Evolutionary conservation across 106 monocot species (phyloP), one percentile per base, ranked within the genome.

Genomic region (Apostasia shenzhenica): DNA sequence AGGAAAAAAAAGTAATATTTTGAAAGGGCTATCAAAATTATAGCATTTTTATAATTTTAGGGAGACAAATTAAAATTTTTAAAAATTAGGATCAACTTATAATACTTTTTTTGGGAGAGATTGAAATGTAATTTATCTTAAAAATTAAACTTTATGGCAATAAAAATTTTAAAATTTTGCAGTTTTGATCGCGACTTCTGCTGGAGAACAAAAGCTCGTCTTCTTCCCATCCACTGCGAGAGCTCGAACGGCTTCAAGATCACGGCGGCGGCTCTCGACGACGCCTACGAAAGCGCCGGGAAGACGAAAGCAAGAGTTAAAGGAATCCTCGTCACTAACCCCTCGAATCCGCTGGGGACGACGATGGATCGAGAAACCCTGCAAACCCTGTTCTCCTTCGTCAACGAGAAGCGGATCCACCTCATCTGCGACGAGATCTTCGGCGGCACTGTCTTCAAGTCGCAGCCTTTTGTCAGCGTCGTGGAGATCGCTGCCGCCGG

Each of bases 161-260:
- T 26, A 26, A 26, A 26, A 14, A 45, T 11, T 6, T 3, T n/a
- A 4, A 39, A 26, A 41, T 7, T 3, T 14, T 54, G 14, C 77
- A 89, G 84, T 67, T 88, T 88, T 37, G 84, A 81, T 60, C 78
- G 84, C 48, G 88, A 88, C 57, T 78, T 88, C 46, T 72, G 81
- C 68, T 88, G 84, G 88, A 57, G 88, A 69, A 88, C 88, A 2
- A 84, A 81, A 88, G 61, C 84, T 88, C 61, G 76, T 46, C 80
- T 92, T 45, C 54, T 88, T 2, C 84, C 88, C 1, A 58, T 84
- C 6, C 73, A 75, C 44, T 84, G 81, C 48, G 49, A 79, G 42
- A 88, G 84, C 73, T 71, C n/a, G 14, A 73, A 88, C 43, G 70
- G 74, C 56, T 88, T 84, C 84, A 58, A 51, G 26, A 61, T 88